A percentile compares a stretch with the other conserved stretches of the same genome.
These are phyloP conservation scores for Monilinia laxa DNA, from an alignment of 2,329 filamentous ascomycete genomes.

Conservation along the genomic window DNA sequence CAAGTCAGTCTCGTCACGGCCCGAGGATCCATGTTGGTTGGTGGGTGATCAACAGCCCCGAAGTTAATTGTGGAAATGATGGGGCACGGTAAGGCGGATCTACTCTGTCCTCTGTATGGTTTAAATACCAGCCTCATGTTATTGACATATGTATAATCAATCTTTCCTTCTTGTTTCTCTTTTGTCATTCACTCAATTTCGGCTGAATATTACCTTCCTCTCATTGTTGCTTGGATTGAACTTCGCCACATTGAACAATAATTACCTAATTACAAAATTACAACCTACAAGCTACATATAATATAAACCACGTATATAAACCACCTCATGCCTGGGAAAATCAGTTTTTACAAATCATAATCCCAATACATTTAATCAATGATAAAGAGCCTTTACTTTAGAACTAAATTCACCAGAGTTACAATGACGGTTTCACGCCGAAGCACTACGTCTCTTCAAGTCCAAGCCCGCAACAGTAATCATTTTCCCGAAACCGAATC, in stretches of 20 bases:
- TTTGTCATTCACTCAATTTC: background rate
- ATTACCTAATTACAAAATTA: no score
- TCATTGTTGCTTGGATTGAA: background rate
- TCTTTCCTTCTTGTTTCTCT: background rate
- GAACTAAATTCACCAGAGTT: background rate
- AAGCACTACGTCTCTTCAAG: constrained; percentile 19
- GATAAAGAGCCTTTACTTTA: background rate
- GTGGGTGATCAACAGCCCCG: constrained; percentile 2
- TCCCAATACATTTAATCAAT: background rate
- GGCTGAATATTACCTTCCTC: background rate
- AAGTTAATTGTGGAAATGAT: background rate
- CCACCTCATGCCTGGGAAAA: background rate
- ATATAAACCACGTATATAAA: background rate
- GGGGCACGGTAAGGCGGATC: background rate
- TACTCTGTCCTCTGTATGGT: no score
- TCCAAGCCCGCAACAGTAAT: constrained; percentile 18
- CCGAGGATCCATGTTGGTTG: background rate
- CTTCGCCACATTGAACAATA: background rate
- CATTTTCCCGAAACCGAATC: constrained; percentile 44
- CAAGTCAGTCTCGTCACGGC: background rate
- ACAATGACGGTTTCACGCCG: constrained; percentile 12
- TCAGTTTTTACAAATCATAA: background rate
- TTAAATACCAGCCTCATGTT: background rate
- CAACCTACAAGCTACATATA: background rate
- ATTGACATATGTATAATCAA: background rate